A percentile compares a stretch with the other conserved stretches of the same genome.
phyloP scores from a whole-genome alignment of 225 moss, liverwort and hornwort genomes.

The Polytrichum commune region DNA sequence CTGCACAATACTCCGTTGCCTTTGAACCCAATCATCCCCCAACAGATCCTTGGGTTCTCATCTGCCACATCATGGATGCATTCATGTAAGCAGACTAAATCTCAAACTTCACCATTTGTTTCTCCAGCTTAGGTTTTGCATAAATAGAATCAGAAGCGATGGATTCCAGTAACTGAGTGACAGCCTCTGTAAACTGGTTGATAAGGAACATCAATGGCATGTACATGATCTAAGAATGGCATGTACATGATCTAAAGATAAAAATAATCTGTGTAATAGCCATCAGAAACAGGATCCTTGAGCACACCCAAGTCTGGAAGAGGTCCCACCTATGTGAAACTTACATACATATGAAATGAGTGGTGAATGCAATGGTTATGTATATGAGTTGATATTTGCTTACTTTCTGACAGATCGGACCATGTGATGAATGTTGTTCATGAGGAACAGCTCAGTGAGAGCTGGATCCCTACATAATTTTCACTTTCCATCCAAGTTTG shows the following conservation, averaged over 20 bases:
- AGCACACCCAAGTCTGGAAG: background rate
- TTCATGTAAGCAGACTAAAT: background rate
- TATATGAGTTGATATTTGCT: constrained; percentile 5
- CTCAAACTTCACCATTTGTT: background rate
- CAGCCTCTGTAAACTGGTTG: background rate
- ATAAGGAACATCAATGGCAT: background rate
- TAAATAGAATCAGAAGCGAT: background rate
- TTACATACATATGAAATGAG: too few relatives aligned
- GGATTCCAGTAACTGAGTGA: background rate
- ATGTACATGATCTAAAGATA: background rate
- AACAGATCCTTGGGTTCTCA: constrained; percentile 74
- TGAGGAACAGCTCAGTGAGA: constrained; percentile 75
- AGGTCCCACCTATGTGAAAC: background rate
- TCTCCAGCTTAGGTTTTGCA: background rate
- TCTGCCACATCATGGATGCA: constrained; percentile 18
- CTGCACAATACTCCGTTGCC: constrained; percentile 79
- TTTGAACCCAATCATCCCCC: constrained; percentile 88
- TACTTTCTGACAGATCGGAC: constrained; percentile 77
- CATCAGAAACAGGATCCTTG: too few relatives aligned
- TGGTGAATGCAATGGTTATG: too few relatives aligned
- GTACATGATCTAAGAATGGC: too few relatives aligned
- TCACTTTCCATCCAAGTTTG: constrained; percentile 73
- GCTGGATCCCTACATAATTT: constrained; percentile 77
- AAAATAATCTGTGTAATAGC: background rate
- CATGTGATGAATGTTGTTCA: constrained; percentile 93